Conservation (phyloP, 257 asterid species). For the Petunia axillaris region DNA sequence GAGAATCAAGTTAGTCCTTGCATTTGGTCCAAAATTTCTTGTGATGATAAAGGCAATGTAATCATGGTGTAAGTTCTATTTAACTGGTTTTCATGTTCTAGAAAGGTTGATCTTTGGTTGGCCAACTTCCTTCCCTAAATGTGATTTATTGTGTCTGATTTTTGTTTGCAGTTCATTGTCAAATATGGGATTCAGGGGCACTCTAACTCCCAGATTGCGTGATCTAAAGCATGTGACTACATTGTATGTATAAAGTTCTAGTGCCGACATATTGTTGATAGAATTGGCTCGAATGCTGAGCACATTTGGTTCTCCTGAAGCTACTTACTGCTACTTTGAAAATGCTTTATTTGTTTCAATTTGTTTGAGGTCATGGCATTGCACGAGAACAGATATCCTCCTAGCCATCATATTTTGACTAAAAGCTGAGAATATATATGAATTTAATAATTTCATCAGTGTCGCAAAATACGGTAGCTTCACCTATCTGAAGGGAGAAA, state of each 20-base stretch:
- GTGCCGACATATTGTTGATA: constrained; percentile 14
- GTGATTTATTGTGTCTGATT: constrained; percentile 21
- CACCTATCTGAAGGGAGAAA: not conserved
- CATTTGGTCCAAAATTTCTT: constrained; percentile 85
- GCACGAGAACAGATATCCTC: not conserved
- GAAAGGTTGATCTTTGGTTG: constrained; percentile 13
- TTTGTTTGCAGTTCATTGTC: constrained; percentile 72
- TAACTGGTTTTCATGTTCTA: constrained; percentile 3
- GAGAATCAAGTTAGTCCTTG: constrained; percentile 82
- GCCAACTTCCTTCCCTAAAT: constrained; percentile 2
- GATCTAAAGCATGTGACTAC: constrained; percentile 62
- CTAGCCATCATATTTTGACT: not conserved
- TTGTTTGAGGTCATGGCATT: constrained; percentile 6
- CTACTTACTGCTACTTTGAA: not conserved
- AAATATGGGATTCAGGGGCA: constrained; percentile 90
- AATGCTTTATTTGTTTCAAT: not conserved
- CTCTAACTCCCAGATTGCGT: constrained; percentile 73
- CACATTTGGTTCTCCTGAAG: constrained; percentile 3
- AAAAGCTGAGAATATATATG: constrained; percentile 3
- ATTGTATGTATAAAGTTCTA: constrained; percentile 58
- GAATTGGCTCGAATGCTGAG: constrained; percentile 20
- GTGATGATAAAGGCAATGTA: constrained; percentile 62
- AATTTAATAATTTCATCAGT: not conserved
- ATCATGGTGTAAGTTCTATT: constrained; percentile 62
- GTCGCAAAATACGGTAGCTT: not conserved